phyloP scores from a whole-genome alignment of 1,284 basidiomycete genomes.

The Malassezia caprae region DNA sequence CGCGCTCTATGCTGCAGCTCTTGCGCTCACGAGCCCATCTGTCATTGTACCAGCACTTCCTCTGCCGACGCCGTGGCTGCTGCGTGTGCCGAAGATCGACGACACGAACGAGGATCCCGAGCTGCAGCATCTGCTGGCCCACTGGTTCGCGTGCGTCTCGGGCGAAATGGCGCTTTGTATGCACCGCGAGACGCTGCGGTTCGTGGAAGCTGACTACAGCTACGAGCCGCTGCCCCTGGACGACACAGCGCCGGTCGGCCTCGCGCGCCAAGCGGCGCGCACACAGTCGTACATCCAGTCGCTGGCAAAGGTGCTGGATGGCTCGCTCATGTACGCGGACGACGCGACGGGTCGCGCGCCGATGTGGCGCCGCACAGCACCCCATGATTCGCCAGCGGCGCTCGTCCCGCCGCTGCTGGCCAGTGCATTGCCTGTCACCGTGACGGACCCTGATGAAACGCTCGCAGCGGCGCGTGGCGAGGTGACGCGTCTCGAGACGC shows the following conservation, averaged over 20 bases:
- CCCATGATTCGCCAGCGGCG: not conserved
- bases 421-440: not conserved
- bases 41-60: slow-evolving; percentile 33
- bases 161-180: slow-evolving; percentile 25
- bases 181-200: slow-evolving; percentile 32
- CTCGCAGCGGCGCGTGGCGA: slow-evolving; percentile 8
- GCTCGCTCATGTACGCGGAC: not conserved
- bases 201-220: slow-evolving; percentile 40
- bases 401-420: slow-evolving; percentile 1
- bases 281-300: slow-evolving; percentile 2
- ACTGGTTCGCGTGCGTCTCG: slow-evolving; percentile 32
- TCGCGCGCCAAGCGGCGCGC: not conserved
- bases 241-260: not conserved
- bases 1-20: slow-evolving; percentile 27
- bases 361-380: not conserved
- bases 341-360: not conserved
- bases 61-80: slow-evolving; percentile 20
- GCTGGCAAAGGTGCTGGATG: slow-evolving; percentile 7
- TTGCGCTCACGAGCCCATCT: slow-evolving; percentile 23
- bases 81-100: slow-evolving; percentile 1
- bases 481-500: slow-evolving; percentile 12
- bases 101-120: slow-evolving; percentile 21
- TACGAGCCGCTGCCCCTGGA: slow-evolving; percentile 26
- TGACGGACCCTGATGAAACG: slow-evolving; percentile 7
- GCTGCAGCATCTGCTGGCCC: slow-evolving; percentile 25